Evolutionary conservation across 148 eudicot species (phyloP).

Genomic region (Beta vulgaris): DNA sequence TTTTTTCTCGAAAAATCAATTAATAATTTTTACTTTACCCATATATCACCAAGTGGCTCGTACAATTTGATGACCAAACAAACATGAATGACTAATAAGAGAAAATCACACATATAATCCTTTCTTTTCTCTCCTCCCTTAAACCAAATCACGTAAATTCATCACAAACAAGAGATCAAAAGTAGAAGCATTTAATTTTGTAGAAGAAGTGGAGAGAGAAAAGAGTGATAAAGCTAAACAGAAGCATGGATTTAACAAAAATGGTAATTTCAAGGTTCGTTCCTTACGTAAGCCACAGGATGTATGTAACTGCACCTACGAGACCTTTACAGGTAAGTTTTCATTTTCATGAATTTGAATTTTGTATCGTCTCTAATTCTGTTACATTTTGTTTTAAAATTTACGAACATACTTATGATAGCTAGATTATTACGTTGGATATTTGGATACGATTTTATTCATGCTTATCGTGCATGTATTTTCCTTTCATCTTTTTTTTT

Average conservation of each 20-base stretch:
- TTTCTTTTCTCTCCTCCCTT: not conserved
- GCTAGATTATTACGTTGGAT: too few species aligned
- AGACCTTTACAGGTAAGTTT: conserved; percentile 34
- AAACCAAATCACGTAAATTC: not conserved
- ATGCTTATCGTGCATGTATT: too few species aligned
- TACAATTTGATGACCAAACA: not conserved
- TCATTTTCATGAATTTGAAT: not conserved
- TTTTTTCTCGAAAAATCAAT: too few species aligned
- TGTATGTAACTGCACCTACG: conserved; percentile 36
- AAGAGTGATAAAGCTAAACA: not conserved
- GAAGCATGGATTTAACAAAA: conserved; percentile 14
- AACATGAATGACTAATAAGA: not conserved
- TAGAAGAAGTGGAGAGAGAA: too few species aligned
- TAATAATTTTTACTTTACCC: too few species aligned
- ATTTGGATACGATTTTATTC: too few species aligned
- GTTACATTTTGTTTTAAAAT: too few species aligned
- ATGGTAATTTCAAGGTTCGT: not conserved
- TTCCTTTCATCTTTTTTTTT: too few species aligned
- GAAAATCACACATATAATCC: not conserved
- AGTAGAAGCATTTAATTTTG: not conserved
- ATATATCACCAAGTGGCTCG: not conserved
- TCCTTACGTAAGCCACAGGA: conserved; percentile 6
- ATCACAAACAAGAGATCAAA: not conserved
- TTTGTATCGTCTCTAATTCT: too few species aligned
- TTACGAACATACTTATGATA: too few species aligned